A percentile compares a stretch with the other conserved stretches of the same genome.
Evolutionary conservation across 441 rosid species (phyloP).

Genomic region (Adansonia rubrostipa): DNA sequence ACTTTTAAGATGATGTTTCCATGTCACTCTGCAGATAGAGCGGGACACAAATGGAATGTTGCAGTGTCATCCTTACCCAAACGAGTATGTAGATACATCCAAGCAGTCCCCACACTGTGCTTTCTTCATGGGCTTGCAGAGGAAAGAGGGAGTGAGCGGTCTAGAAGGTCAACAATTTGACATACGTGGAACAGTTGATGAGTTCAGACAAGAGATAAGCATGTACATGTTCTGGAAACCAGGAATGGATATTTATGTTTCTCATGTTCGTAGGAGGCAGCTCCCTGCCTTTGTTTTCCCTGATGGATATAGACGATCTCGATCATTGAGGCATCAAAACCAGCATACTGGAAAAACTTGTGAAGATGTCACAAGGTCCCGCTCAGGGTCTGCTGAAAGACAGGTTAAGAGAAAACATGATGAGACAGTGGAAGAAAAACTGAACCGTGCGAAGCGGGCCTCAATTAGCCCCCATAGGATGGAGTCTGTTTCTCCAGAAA

Average conservation of each 20-base stretch:
- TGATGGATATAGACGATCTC: constrained; percentile 66
- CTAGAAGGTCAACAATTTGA: constrained; percentile 80
- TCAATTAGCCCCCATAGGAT: constrained; percentile 56
- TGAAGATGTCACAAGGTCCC: constrained; percentile 51
- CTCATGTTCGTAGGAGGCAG: constrained; percentile 68
- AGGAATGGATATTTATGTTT: constrained; percentile 73
- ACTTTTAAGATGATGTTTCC: constrained; percentile 13
- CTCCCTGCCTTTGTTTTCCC: constrained; percentile 74
- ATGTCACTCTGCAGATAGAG: constrained; percentile 55
- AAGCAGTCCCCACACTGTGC: constrained; percentile 63
- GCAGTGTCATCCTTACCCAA: constrained; percentile 79
- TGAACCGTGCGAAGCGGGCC: constrained; percentile 58
- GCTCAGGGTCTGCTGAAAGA: constrained; percentile 58
- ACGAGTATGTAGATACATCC: constrained; percentile 54
- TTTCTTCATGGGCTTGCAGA: constrained; percentile 75
- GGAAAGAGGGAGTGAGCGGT: constrained; percentile 62
- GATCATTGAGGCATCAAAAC: constrained; percentile 57
- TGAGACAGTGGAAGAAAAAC: constrained; percentile 47
- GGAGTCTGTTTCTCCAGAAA: constrained; percentile 59
- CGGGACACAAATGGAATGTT: constrained; percentile 73
- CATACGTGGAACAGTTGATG: constrained; percentile 70
- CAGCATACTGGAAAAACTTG: constrained; percentile 49
- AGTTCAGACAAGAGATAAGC: constrained; percentile 59
- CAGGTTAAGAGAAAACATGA: constrained; percentile 58
- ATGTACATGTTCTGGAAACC: constrained; percentile 72